These are phyloP conservation scores for Paecilomyces fulvus DNA, from an alignment of 2,329 filamentous ascomycete species.

Conservation along the genomic window DNA sequence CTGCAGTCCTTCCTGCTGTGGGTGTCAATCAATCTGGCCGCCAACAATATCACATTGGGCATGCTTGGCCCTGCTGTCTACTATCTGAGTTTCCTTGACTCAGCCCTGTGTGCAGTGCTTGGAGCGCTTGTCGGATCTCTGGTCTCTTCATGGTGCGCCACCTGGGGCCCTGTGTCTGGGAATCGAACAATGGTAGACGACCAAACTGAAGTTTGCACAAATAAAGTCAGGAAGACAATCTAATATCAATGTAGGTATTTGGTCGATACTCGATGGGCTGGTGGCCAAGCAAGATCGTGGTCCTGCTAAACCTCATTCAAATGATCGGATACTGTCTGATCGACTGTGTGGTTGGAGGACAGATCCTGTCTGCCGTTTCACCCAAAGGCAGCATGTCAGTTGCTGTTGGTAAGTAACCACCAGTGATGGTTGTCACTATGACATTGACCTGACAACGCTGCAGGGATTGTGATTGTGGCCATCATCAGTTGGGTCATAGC, in stretches of 20 bases:
- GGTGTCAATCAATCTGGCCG: conserved; percentile 55
- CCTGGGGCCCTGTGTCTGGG: conserved; percentile 53
- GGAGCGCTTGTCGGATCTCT: conserved; percentile 49
- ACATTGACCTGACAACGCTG: conserved; percentile 1
- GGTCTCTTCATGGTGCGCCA: conserved; percentile 52
- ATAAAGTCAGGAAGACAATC: neutral
- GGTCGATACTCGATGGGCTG: conserved; percentile 56
- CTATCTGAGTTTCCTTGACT: conserved; percentile 50
- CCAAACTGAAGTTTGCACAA: neutral
- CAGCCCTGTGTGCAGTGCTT: conserved; percentile 48
- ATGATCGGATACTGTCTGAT: conserved; percentile 56
- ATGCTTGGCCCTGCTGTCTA: conserved; percentile 55
- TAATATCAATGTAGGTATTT: conserved; percentile 35
- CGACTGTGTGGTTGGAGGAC: conserved; percentile 57
- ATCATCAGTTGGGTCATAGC: conserved; percentile 56
- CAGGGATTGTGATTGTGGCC: conserved; percentile 53
- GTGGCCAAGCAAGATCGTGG: conserved; percentile 57
- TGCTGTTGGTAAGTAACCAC: conserved; percentile 45
- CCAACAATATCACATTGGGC: conserved; percentile 57
- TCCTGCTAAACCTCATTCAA: conserved; percentile 54
- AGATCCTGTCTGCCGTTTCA: conserved; percentile 59
- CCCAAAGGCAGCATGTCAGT: conserved; percentile 51
- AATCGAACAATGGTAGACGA: conserved; percentile 50
- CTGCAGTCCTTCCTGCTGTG: conserved; percentile 50
- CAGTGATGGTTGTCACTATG: neutral